Evolutionary conservation across 2,329 filamentous ascomycete species (phyloP).

Genomic region (Neofusicoccum parvum): DNA sequence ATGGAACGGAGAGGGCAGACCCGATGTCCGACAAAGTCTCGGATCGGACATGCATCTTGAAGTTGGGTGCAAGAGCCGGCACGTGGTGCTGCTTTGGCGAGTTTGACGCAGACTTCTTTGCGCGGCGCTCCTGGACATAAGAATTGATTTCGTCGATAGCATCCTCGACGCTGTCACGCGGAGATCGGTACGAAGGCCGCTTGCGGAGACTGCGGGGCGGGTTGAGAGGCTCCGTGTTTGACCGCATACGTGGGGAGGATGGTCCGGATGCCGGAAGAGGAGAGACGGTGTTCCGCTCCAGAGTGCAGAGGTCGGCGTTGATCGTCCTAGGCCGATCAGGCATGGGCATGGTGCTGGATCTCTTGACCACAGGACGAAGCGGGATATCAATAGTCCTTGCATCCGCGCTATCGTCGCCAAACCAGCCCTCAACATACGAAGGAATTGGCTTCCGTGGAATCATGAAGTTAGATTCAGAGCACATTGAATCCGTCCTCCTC

Average conservation of each 20-base stretch:
- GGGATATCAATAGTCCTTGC: constrained; percentile 28
- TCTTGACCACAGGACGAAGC: constrained; percentile 29
- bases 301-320: background rate
- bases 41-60: constrained; percentile 49
- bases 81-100: constrained; percentile 44
- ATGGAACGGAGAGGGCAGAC: constrained; percentile 48
- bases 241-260: constrained; percentile 33
- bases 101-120: constrained; percentile 30
- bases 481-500: constrained; percentile 3
- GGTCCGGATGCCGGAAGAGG: constrained; percentile 21
- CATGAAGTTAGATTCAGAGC: background rate
- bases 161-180: constrained; percentile 44
- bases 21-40: constrained; percentile 53
- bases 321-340: background rate
- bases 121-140: constrained; percentile 51
- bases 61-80: constrained; percentile 49
- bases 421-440: constrained; percentile 1
- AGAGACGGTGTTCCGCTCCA: background rate
- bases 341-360: constrained; percentile 26
- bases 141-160: constrained; percentile 53
- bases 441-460: constrained; percentile 8
- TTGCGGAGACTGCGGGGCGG: constrained; percentile 27
- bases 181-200: constrained; percentile 40
- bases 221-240: constrained; percentile 34
- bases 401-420: background rate